Evolutionary conservation across 2,329 filamentous ascomycete genomes (phyloP), one percentile per base, ranked within the genome.

Genomic region (Clarireedia sp.): DNA sequence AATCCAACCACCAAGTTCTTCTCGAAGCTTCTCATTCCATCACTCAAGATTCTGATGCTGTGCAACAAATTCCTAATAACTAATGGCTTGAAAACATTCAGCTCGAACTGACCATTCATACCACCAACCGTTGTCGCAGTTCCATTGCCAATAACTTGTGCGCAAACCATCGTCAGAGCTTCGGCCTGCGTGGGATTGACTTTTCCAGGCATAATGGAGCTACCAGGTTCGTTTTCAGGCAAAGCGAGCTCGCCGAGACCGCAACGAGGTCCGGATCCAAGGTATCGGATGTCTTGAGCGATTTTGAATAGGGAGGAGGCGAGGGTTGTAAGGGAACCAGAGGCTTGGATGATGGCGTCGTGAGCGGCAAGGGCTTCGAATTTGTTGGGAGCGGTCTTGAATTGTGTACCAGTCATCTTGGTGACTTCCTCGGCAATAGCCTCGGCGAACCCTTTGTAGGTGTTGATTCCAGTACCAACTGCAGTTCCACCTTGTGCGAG

Each of bases 141-240:
- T 71, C 97, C 85, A 80, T 99, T 99, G 69, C 94, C 94, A 81
- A 97, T 96, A 60, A 99, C 92, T 75, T 99, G 94, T 19, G 89
- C 84, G 77, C 92, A 96, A 59, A 97, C 79, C 94, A 99, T 99
- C 66, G 94, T 97, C 72, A 99, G 77, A 59, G 90, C 89, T 79
- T 99, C 94, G 75, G 90, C 96, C 76, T 99, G 94, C 33, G 94
- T 99, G 33, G 94, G 94, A 79, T 99, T 99, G 71, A 99, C 94
- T 79, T 99, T 99, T 69, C 94, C 94, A 45, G 94, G 94, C 94
- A 99, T 99, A 78, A 99, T 97, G 66, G 89, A 95, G 69, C 87
- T 94, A 62, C 92, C 92, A 36, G 94, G 94, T 78, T 99, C 94
- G 76, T 99, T 99, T 78, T 99, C 94, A 24, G 94, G 94, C 51